Base-by-base conservation (phyloP, 2,329 filamentous ascomycete species). In the Pyrenophora tritici-repentis region DNA sequence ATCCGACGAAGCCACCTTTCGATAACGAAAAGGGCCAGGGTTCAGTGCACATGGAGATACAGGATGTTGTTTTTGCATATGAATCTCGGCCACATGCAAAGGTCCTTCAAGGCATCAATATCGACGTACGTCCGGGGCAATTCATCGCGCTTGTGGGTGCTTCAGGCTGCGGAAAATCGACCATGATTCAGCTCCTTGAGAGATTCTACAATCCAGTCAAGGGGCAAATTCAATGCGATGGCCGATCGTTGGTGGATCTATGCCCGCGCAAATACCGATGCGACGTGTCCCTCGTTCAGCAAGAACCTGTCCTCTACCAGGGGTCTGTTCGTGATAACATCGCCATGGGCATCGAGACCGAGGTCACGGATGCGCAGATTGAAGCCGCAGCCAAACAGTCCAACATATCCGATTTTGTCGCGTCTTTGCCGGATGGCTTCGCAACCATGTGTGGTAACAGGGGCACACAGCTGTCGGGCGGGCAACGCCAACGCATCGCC, bases 261-360 rank as follows among this genome's bases (percentile, higher is more conserved):
- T 67, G 93, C 72, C 79, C 93, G 6, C 91, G 90, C 73, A 86
- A 92, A 47, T 97, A 97, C 76, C 87, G 94, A 44, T 86, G 83
- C 14, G 85, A 87, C 71, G 83, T 97, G 57, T 88, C 93, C 0
- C 86, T 99, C 8, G 93, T 99, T 12, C 91, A 88, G 29, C 94
- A 97, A 70, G 94, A 97, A 71, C 93, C 94, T 0, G 96, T 93
- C 0, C 78, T 99, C 0, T 99, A 97, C 75, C 91, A 96, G 72
- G 94, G 93, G 36, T 92, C 88, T 0, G 90, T 99, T 65, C 84
- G 83, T 59, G 92, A 97, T 29, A 97, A 97, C 70, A 91, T 97
- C 56, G 76, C 96, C 4, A 83, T 97, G 2, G 73, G 71, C 16
- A 75, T 87, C 2, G 76, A 81, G 10, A 81, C 85, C 4, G 78